Conservation (phyloP, 306 rosid genomes). For the Hippophae rhamnoides region DNA sequence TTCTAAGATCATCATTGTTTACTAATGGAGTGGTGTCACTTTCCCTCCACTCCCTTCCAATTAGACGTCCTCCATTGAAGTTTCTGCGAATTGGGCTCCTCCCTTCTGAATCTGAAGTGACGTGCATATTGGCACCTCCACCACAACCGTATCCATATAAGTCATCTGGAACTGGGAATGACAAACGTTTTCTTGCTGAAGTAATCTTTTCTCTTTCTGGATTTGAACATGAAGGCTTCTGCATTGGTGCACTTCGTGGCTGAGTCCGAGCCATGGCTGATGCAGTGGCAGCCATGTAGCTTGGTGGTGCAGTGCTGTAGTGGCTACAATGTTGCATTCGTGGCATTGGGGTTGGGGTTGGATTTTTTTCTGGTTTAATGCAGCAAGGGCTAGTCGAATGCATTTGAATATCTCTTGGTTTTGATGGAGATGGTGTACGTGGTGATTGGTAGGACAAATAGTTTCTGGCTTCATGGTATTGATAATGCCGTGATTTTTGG, state of each 20-base stretch:
- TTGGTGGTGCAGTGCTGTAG: conserved; percentile 8
- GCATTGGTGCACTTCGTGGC: conserved; percentile 40
- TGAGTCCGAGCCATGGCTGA: conserved; percentile 41
- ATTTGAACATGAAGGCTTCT: conserved; percentile 17
- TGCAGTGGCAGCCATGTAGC: conserved; percentile 49
- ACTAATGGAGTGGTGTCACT: too few relatives aligned
- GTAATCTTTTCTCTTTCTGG: conserved; percentile 17
- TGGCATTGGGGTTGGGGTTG: background rate
- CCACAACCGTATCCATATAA: background rate
- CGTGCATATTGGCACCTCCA: background rate
- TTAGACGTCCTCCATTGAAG: background rate
- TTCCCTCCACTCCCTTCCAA: too few relatives aligned
- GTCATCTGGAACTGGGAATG: conserved; percentile 22
- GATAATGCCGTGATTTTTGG: conserved; percentile 5
- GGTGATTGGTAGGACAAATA: conserved; percentile 18
- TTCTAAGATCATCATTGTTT: too few relatives aligned
- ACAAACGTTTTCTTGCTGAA: conserved; percentile 31
- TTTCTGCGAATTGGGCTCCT: conserved; percentile 3
- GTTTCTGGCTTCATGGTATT: conserved; percentile 3
- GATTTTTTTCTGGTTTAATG: background rate
- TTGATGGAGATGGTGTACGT: conserved; percentile 27
- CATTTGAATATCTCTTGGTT: conserved; percentile 19
- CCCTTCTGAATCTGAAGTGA: background rate
- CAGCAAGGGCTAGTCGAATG: conserved; percentile 32
- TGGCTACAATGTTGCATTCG: background rate